These are phyloP conservation scores for Xylariaceae sp. DNA, from an alignment of 2,329 filamentous ascomycete species.

Conservation along the genomic window DNA sequence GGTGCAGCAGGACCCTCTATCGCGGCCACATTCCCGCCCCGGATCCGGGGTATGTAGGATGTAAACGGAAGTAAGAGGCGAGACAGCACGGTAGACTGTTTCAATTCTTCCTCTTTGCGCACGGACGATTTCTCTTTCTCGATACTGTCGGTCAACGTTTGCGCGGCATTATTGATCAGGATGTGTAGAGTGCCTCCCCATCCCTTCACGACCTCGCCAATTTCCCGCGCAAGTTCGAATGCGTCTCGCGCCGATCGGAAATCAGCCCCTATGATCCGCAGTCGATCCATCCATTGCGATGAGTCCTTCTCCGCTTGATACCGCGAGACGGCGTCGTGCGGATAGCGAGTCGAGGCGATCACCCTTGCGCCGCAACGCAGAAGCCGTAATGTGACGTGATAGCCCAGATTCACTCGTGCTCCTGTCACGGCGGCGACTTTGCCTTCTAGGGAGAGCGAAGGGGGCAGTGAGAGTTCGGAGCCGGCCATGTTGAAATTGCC, in stretches of 20 bases:
- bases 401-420: conserved; percentile 9
- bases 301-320: conserved; percentile 9
- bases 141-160: conserved; percentile 11
- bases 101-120: background rate
- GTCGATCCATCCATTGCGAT: conserved; percentile 4
- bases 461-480: conserved; percentile 1
- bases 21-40: conserved; percentile 1
- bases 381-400: conserved; percentile 6
- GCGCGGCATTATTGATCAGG: conserved; percentile 13
- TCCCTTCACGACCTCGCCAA: conserved; percentile 1
- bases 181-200: conserved; percentile 13
- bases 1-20: conserved; percentile 3
- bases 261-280: conserved; percentile 8
- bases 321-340: conserved; percentile 7
- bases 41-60: conserved; percentile 1
- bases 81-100: background rate
- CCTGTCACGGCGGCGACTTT: conserved; percentile 8
- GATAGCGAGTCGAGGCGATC: conserved; percentile 12
- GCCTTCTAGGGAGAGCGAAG: background rate
- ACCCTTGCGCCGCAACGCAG: conserved; percentile 11
- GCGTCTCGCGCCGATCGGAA: conserved; percentile 10
- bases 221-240: conserved; percentile 8
- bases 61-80: background rate
- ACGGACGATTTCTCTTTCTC: conserved; percentile 6
- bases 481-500: conserved; percentile 11